Evolutionary conservation across 208 protist genomes (phyloP), one percentile per base, ranked within the genome.

Genomic region (Leptomonas seymouri): DNA sequence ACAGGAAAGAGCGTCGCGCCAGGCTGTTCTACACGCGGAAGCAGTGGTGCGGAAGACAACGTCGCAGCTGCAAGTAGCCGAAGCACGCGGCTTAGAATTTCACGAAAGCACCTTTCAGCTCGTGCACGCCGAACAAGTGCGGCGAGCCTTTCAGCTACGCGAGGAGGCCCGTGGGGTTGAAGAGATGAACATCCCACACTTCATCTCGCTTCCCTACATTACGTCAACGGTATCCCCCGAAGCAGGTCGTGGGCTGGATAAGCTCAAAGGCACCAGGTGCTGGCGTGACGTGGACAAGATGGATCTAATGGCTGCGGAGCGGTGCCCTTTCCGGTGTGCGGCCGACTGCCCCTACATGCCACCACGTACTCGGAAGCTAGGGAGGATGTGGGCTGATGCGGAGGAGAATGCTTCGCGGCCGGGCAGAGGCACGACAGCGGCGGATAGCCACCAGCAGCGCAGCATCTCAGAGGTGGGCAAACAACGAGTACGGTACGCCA

Each of bases 311-410:
- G 53, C 55, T 8, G 46, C 27, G 11, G 20, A 78, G 44, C 63
- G 67, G 16, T 86, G 81, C 45, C 81, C 81, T 7, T 86, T 83
- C 44, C 50, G 34, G n/a, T 86, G 62, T 25, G 81, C 76, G 20
- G 76, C 70, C 25, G 63, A 86, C 55, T 86, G 81, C 42, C 81
- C 81, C 1, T 82, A 77, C 66, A 80, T 80, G 59, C 41, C 57
- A 6, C 46, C 12, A 16, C 56, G 57, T 0, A 77, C 58, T 5
- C 71, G 71, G 30, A 46, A 67, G 27, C 42, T 77, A 12, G 71
- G 71, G 8, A 25, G n/a, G 23, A 20, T 28, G 30, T 77, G 71
- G 71, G 58, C 46, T 15, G 31, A 16, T n/a, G 64, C 42, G 15
- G 0, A 23, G 0, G 12, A 8, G 12, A 27, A 23, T 7, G 30